phyloP scores from a whole-genome alignment of 257 asterid species.

The Craterostigma plantagineum region DNA sequence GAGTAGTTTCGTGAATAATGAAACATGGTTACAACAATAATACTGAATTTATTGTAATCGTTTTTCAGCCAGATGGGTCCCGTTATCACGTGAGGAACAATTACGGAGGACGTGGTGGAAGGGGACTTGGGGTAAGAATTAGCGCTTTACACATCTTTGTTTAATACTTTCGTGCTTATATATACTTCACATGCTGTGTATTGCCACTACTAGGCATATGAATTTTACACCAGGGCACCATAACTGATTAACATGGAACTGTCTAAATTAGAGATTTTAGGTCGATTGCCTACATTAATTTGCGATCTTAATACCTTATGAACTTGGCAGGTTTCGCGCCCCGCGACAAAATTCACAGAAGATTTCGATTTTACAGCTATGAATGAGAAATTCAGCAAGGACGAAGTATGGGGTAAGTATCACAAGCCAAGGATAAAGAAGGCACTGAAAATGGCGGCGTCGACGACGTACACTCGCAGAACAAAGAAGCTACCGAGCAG shows the following conservation, averaged over 20 bases:
- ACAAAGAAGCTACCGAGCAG: conserved; percentile 36
- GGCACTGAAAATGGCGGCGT: conserved; percentile 37
- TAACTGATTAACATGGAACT: no score
- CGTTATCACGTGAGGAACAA: conserved; percentile 35
- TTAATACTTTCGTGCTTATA: not conserved
- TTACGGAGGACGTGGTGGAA: conserved; percentile 91
- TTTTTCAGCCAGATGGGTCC: conserved; percentile 53
- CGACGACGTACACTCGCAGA: conserved; percentile 32
- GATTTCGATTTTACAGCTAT: conserved; percentile 91
- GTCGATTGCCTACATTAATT: not conserved
- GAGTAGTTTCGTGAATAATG: no score
- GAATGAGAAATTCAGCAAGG: conserved; percentile 95
- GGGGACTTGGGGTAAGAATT: conserved; percentile 69
- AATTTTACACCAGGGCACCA: no score
- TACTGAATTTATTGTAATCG: no score
- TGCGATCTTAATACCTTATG: conserved; percentile 13
- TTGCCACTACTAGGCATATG: no score
- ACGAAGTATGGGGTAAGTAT: conserved; percentile 90
- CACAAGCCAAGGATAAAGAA: conserved; percentile 36
- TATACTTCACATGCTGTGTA: no score
- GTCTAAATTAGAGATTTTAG: not conserved
- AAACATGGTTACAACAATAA: no score
- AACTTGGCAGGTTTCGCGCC: conserved; percentile 51
- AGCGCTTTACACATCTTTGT: not conserved
- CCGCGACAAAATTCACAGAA: conserved; percentile 58